These are phyloP conservation scores for Cercospora beticola DNA, from an alignment of 2,329 filamentous ascomycete genomes.

Conservation along the genomic window DNA sequence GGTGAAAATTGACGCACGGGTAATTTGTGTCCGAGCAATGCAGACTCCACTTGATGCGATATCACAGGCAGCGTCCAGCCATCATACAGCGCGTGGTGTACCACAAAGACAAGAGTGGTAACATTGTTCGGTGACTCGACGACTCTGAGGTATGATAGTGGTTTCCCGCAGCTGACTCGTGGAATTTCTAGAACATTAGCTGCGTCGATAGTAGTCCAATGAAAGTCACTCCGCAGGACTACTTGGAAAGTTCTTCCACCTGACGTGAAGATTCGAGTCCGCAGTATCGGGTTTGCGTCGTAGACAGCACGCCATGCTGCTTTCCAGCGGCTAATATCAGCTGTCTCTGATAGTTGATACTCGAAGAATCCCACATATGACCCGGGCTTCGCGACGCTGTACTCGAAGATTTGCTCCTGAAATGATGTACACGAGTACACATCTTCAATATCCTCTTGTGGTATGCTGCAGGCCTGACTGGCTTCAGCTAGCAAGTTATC, in stretches of 20 bases:
- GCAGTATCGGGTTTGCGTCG: not conserved
- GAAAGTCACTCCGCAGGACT: not conserved
- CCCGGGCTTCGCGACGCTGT: not conserved
- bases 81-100: not conserved
- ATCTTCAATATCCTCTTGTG: not conserved
- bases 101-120: not conserved
- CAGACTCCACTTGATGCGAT: not conserved
- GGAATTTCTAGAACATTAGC: not conserved
- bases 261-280: not conserved
- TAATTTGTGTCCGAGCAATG: not conserved
- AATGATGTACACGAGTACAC: not conserved
- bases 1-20: not conserved
- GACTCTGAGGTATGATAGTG: not conserved
- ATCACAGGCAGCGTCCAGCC: not conserved
- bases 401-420: not conserved
- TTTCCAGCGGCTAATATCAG: not conserved
- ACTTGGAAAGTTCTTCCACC: not conserved
- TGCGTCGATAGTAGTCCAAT: not conserved
- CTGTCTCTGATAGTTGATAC: not conserved
- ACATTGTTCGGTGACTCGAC: not conserved
- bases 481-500: not conserved
- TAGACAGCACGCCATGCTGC: not conserved
- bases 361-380: not conserved
- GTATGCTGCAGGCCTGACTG: not conserved
- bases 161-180: not conserved